These are phyloP conservation scores for Salix brachista DNA, from an alignment of 345 rosid species.

Conservation along the genomic window DNA sequence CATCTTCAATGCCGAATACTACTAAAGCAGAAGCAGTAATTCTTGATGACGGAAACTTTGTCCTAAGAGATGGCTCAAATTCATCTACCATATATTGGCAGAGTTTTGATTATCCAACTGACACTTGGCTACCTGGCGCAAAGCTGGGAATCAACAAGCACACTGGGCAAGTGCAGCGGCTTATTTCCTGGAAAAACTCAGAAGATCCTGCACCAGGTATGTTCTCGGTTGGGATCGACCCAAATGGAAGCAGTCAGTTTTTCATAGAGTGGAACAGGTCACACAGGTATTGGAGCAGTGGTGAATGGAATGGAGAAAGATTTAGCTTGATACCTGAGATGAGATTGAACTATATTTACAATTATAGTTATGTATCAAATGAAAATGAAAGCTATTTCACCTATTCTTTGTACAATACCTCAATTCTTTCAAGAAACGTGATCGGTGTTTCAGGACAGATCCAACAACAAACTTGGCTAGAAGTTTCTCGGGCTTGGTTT, in stretches of 20 bases:
- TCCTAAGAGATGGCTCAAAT: conserved; percentile 7
- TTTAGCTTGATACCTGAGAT: conserved; percentile 26
- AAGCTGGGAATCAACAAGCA: conserved; percentile 19
- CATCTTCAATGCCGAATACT: background rate
- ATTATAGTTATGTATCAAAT: conserved; percentile 8
- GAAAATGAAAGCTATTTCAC: conserved; percentile 34
- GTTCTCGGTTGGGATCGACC: conserved; percentile 16
- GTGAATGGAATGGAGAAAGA: conserved; percentile 9
- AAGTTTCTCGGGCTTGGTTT: conserved; percentile 6
- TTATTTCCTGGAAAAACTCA: conserved; percentile 20
- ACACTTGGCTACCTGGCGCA: conserved; percentile 7
- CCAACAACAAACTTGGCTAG: background rate
- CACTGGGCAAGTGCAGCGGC: background rate
- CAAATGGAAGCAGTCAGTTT: conserved; percentile 10
- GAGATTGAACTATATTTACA: conserved; percentile 9
- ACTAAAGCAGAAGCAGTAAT: conserved; percentile 11
- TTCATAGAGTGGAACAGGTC: conserved; percentile 10
- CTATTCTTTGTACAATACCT: conserved; percentile 15
- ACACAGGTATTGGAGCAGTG: conserved; percentile 13
- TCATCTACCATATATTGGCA: background rate
- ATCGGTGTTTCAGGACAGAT: conserved; percentile 15
- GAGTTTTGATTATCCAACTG: no score
- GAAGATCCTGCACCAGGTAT: conserved; percentile 29
- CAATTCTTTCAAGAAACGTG: background rate
- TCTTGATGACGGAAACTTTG: conserved; percentile 25